Conservation (phyloP, 2,329 filamentous ascomycete species). For the Fusarium stilboides region DNA sequence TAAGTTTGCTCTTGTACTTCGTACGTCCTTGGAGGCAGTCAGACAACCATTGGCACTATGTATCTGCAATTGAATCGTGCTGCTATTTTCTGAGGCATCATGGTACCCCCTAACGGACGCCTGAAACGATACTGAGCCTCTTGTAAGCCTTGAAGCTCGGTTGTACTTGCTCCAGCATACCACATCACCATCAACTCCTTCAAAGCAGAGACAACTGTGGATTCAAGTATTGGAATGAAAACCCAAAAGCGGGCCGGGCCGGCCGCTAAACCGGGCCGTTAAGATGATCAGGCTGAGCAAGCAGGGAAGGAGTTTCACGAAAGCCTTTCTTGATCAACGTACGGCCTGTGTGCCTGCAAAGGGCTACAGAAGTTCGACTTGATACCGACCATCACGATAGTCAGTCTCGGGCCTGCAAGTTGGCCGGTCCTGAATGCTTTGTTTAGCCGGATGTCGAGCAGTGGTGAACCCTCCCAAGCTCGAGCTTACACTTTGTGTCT, state of each 20-base stretch:
- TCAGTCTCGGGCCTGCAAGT: conserved; percentile 31
- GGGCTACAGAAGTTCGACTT: conserved; percentile 19
- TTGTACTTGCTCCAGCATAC: conserved; percentile 6
- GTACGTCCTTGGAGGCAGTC: conserved; percentile 11
- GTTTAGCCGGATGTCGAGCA: conserved; percentile 35
- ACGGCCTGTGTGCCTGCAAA: conserved; percentile 32
- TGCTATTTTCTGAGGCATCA: conserved; percentile 6
- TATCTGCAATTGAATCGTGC: conserved; percentile 32
- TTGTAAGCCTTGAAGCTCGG: conserved; percentile 7
- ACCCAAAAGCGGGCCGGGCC: conserved; percentile 47
- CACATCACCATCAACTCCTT: conserved; percentile 10
- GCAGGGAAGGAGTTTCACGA: conserved; percentile 22
- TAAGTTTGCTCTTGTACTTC: conserved; percentile 18
- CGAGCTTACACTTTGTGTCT: conserved; percentile 38
- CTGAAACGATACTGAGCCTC: background rate
- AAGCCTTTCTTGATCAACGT: conserved; percentile 24
- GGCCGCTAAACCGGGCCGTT: conserved; percentile 48
- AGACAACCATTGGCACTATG: conserved; percentile 18
- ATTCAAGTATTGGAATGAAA: conserved; percentile 31
- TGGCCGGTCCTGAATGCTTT: conserved; percentile 37
- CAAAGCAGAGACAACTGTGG: conserved; percentile 11
- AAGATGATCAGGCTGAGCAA: conserved; percentile 39
- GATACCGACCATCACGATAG: conserved; percentile 28
- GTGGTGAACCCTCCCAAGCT: conserved; percentile 32
- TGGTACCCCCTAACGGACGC: background rate